A percentile compares a stretch with the other conserved stretches of the same genome.
Conservation (phyloP, 2,329 filamentous ascomycete genomes). For the Shiraia sp. region DNA sequence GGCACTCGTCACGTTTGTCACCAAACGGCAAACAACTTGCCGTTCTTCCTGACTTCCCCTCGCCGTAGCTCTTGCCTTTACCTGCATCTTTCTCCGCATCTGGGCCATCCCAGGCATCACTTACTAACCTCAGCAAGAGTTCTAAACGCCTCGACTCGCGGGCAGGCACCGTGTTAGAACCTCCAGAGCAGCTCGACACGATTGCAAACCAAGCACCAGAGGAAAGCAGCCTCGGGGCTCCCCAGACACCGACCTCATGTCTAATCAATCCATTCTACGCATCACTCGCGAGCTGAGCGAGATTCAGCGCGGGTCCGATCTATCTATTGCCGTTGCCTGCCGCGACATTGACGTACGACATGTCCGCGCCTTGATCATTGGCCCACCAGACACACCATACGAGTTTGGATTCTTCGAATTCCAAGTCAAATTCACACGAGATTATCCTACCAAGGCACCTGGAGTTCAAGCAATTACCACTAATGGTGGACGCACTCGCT, state of each 20-base stretch:
- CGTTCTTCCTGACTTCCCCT: no score
- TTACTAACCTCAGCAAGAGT: no score
- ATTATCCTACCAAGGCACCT: slow-evolving; percentile 75
- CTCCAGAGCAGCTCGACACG: no score
- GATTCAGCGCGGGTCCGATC: slow-evolving; percentile 79
- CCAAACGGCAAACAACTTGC: no score
- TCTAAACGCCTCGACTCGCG: neutral
- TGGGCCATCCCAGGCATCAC: no score
- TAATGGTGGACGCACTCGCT: slow-evolving; percentile 83
- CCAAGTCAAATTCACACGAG: slow-evolving; percentile 74
- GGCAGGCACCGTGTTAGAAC: neutral
- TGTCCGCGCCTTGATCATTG: slow-evolving; percentile 85
- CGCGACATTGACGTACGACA: slow-evolving; percentile 86
- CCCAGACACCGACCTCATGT: slow-evolving; percentile 55
- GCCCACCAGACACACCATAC: slow-evolving; percentile 92
- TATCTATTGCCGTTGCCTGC: slow-evolving; percentile 87
- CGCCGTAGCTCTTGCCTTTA: no score
- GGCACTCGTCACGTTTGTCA: no score
- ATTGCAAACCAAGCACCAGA: slow-evolving; percentile 1
- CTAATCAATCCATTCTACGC: slow-evolving; percentile 84
- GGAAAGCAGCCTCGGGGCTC: slow-evolving; percentile 4
- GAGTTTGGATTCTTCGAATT: slow-evolving; percentile 99
- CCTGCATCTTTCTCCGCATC: no score
- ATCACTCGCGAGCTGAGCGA: slow-evolving; percentile 88
- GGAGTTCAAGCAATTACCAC: slow-evolving; percentile 74